Conservation (phyloP, 2,329 filamentous ascomycete species). For the Scytalidium sp. region DNA sequence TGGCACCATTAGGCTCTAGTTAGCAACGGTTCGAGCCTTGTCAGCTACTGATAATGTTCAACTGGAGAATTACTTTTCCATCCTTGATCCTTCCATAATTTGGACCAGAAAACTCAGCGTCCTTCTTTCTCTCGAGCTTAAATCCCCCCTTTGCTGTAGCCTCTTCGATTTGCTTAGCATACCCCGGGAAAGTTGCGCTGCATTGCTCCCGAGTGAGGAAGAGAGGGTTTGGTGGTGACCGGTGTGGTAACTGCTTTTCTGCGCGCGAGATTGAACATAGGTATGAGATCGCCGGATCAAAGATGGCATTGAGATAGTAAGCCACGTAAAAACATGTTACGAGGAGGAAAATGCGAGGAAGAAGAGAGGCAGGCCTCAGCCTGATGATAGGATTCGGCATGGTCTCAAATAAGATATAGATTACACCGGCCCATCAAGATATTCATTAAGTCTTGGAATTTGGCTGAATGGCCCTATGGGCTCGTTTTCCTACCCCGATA, state of each 20-base stretch:
- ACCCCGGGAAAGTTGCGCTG: conserved; percentile 39
- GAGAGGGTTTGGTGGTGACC: conserved; percentile 3
- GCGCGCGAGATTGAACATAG: background rate
- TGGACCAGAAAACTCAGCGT: conserved; percentile 34
- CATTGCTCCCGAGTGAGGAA: conserved; percentile 41
- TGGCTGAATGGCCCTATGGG: too few species aligned
- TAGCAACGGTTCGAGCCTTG: background rate
- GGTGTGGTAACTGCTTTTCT: too few species aligned
- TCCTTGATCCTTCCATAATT: conserved; percentile 40
- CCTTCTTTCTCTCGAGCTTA: conserved; percentile 27
- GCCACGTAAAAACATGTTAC: background rate
- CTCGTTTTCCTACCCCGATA: too few species aligned
- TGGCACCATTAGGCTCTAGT: background rate
- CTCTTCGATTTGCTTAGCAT: conserved; percentile 44
- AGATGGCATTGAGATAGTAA: background rate
- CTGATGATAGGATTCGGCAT: background rate
- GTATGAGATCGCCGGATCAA: background rate
- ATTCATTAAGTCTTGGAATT: too few species aligned
- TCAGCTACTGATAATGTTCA: too few species aligned
- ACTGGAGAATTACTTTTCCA: conserved; percentile 36
- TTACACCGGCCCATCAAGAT: too few species aligned
- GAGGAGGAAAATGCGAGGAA: background rate
- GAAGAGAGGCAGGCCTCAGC: background rate
- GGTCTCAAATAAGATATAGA: too few species aligned
- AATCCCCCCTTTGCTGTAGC: conserved; percentile 43